Conservation (phyloP, 1,284 basidiomycete genomes). For the Apiotrichum veenhuisii region DNA sequence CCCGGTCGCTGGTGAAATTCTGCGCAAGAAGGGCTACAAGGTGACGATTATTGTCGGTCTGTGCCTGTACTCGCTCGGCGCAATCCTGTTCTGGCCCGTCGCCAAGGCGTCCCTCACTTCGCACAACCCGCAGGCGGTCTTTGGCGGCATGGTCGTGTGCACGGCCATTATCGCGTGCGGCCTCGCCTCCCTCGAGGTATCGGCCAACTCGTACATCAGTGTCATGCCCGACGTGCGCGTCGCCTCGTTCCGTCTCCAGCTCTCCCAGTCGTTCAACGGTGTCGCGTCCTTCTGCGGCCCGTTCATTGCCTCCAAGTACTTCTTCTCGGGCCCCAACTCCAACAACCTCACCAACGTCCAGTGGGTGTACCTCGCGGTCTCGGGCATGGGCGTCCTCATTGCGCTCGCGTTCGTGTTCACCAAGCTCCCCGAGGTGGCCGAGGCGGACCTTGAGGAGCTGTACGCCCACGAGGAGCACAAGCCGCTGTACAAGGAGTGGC, state of each 20-base stretch:
- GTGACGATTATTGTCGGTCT: conserved; percentile 61
- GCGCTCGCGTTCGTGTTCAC: conserved; percentile 70
- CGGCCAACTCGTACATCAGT: conserved; percentile 75
- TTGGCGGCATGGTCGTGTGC: conserved; percentile 69
- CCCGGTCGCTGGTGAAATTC: conserved; percentile 47
- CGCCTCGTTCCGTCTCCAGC: conserved; percentile 72
- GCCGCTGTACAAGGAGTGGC: conserved; percentile 64
- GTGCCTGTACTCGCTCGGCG: conserved; percentile 65
- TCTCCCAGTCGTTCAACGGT: conserved; percentile 78
- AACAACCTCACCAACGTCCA: conserved; percentile 66
- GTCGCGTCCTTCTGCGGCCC: conserved; percentile 70
- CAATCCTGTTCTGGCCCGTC: conserved; percentile 76
- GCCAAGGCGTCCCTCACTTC: conserved; percentile 54
- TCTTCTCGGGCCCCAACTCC: conserved; percentile 64
- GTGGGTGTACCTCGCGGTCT: conserved; percentile 75
- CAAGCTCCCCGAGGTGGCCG: conserved; percentile 69
- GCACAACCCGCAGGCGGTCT: conserved; percentile 50
- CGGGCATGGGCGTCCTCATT: conserved; percentile 56
- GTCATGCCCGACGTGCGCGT: conserved; percentile 57
- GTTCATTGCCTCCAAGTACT: conserved; percentile 70
- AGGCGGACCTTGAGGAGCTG: conserved; percentile 47
- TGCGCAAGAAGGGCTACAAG: conserved; percentile 52
- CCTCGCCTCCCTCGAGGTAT: conserved; percentile 51
- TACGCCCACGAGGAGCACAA: background rate
- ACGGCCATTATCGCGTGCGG: conserved; percentile 66